Percentiles rank a stretch among this genome's conserved stretches.
phyloP scores from a whole-genome alignment of 2,329 filamentous ascomycete genomes.

The Diaporthe citri region DNA sequence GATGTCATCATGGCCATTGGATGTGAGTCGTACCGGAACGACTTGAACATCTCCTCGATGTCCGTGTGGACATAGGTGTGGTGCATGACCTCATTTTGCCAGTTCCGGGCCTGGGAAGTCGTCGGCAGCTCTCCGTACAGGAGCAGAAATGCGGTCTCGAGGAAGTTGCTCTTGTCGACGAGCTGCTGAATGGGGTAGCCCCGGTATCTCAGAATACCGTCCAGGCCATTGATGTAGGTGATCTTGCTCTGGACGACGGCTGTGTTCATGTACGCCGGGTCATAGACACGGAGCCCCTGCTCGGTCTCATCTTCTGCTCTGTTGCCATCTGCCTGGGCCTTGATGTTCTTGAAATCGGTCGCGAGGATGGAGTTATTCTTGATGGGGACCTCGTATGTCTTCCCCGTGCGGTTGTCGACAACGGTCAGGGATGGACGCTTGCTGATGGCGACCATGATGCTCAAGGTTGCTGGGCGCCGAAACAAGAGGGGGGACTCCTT shows the following conservation, averaged over 20 bases:
- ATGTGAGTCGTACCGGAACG: constrained; percentile 64
- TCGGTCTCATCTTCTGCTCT: constrained; percentile 60
- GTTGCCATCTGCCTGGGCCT: constrained; percentile 47
- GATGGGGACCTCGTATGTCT: constrained; percentile 63
- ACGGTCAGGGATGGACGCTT: constrained; percentile 55
- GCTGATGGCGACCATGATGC: constrained; percentile 46
- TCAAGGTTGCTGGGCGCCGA: background rate
- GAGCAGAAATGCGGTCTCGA: constrained; percentile 63
- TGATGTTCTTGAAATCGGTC: constrained; percentile 66
- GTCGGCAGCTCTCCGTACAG: constrained; percentile 65
- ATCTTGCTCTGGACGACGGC: constrained; percentile 63
- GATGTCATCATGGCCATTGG: constrained; percentile 66
- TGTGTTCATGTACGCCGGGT: constrained; percentile 67
- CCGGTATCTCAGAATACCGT: constrained; percentile 64
- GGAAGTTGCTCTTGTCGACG: constrained; percentile 61
- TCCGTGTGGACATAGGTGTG: constrained; percentile 64
- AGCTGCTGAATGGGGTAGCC: constrained; percentile 66
- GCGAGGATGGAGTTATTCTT: constrained; percentile 62
- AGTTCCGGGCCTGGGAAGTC: constrained; percentile 53
- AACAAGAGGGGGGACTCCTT: background rate
- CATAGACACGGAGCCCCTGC: constrained; percentile 63
- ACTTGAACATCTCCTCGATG: constrained; percentile 64
- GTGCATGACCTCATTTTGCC: constrained; percentile 63
- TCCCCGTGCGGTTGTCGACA: constrained; percentile 63
- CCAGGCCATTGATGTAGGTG: constrained; percentile 65